Evolutionary conservation across 371 early-diverging fungal genomes (phyloP), one percentile per base, ranked within the genome.

Genomic region (Dipsacomyces acuminosporus): DNA sequence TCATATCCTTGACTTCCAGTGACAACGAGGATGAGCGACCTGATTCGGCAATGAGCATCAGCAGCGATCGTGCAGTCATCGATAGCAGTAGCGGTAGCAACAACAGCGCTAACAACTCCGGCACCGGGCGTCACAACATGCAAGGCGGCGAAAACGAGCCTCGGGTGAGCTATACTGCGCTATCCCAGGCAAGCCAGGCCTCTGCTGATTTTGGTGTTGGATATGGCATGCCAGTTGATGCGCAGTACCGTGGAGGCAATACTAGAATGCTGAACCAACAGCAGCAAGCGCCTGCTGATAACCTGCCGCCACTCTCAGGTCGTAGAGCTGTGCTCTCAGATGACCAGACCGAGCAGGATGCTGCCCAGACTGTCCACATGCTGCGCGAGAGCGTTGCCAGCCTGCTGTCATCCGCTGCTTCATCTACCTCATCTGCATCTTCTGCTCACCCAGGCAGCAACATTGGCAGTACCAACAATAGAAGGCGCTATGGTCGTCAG

Each of bases 341-440:
- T 22, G 11, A 20, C 7, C 54, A 45, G 1, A 26, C 43, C 9
- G 57, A 61, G 38, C 48, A 52, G 17, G 38, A 38, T 13, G 4
- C 38, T 5, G 38, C 14, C 33, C 59, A 62, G 30, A 43, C 57
- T 0, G 62, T 66, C 33, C 67, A 66, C 15, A 30, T 66, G 49
- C 61, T 66, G 11, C 61, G 67, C 30, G 61, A 66, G 40, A 66
- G 67, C 34, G 67, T 66, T 9, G 67, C 61, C 11, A 61, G 61
- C 40, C 36, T 66, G 35, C 50, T 66, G 18, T 61, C 67, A 23
- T 53, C 61, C 21, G 53, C 48, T 17, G 54, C 61, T 13, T 34
- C 49, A 15, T 42, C 53, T 17, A 58, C 66, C 14, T 55, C 56
- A 30, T 44, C 61, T 0, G 48, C 41, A n/a, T 48, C 60, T 7